Evolutionary conservation across 2,329 filamentous ascomycete species (phyloP), one percentile per base, ranked within the genome.

Genomic region (Metarhizium anisopliae): DNA sequence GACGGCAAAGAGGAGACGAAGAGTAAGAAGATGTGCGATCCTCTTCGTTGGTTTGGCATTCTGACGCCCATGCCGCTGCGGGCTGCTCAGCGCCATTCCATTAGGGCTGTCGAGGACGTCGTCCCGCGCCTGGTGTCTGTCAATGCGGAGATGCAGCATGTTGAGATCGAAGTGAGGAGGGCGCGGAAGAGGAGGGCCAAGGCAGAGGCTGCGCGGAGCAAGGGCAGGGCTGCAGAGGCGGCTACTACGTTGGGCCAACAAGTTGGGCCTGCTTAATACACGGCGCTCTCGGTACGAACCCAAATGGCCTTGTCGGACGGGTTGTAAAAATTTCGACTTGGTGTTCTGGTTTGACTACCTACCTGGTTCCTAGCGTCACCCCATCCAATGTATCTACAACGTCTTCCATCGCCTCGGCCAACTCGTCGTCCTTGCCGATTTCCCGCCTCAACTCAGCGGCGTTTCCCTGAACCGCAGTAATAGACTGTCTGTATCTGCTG

Each of bases 151-250:
- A 83, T 93, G 79, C 74, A 76, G 14, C 70, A 71, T n/a, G 66
- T 89, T 5, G 87, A 91, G 72, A 82, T 85, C 53, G 80, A 87
- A 61, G 83, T 93, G 54, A 77, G 86, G 42, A 74, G 86, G 56
- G 80, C 78, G 40, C 72, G 77, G 56, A 84, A 84, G 71, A 77
- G 67, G 69, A 71, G 78, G 40, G 74, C 75, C 30, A 82, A 81
- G 66, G 72, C 71, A 1, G 72, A 72, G 58, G 68, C 60, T 13
- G 64, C 65, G 20, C 72, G 68, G 60, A 63, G 63, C 53, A 63
- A 64, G 38, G 56, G 1, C 20, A 50, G 14, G 6, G 35, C 6
- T 3, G 35, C 18, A 29, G 29, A 32, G 20, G 47, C 47, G 18
- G 25, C 32, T 8, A n/a, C 11, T 30, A 32, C 20, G 14, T 6